Evolutionary conservation across 108 stramenopile species (phyloP).

Genomic region (Cyclostephanos invisitatus): DNA sequence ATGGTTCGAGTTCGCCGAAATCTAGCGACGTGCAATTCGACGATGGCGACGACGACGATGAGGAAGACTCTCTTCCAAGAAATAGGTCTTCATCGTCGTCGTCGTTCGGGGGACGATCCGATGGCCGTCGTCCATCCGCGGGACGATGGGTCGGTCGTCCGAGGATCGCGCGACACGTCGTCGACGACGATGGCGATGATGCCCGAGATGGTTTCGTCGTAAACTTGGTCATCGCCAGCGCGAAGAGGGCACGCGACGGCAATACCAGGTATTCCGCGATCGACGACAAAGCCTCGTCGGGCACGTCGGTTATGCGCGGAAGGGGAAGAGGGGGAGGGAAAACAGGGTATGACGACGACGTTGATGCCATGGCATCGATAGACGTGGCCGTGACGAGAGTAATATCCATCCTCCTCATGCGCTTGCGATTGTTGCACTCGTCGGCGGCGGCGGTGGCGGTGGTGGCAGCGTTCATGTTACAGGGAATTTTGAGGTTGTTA

Average conservation of each 20-base stretch:
- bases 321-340: neutral
- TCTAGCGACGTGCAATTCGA: conserved; percentile 17
- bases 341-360: too few relatives aligned
- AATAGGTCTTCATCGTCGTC: neutral
- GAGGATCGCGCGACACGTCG: conserved; percentile 1
- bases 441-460: too few relatives aligned
- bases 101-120: neutral
- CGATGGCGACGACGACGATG: neutral
- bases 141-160: neutral
- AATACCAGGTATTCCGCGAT: neutral
- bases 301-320: conserved; percentile 1
- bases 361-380: too few relatives aligned
- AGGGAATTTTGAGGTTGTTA: too few relatives aligned
- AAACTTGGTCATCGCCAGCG: conserved; percentile 10
- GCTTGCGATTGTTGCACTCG: too few relatives aligned
- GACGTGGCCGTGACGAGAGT: too few relatives aligned
- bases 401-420: too few relatives aligned
- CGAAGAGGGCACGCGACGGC: conserved; percentile 6
- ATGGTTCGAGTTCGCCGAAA: conserved; percentile 9
- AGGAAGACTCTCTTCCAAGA: too few relatives aligned
- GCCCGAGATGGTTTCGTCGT: too few relatives aligned
- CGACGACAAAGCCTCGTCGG: conserved; percentile 1
- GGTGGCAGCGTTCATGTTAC: too few relatives aligned
- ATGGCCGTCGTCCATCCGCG: too few relatives aligned
- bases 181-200: too few relatives aligned